Evolutionary conservation across 352 stramenopile species (phyloP), one percentile per base, ranked within the genome.

Genomic region (Phytophthora pini): DNA sequence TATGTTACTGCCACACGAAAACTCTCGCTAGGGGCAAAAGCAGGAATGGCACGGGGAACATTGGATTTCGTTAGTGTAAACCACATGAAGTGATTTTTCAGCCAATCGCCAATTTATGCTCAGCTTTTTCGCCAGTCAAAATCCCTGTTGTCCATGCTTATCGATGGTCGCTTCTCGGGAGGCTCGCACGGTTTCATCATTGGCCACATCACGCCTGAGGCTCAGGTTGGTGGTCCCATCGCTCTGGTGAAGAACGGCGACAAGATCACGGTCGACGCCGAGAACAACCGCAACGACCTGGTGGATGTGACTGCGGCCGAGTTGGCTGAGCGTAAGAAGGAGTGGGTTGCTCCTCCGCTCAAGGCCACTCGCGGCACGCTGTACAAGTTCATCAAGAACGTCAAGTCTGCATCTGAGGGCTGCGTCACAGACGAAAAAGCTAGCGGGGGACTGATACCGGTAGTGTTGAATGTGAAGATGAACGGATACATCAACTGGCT

Each of bases 311-410:
- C 61, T 78, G 72, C 49, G 47, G 80, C 34, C 43, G 87, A 98
- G 79, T 88, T 97, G 74, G 89, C 93, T 41, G 76, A 87, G 65
- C 86, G 95, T 60, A 88, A 93, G 71, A 84, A 92, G 61, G 70
- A 84, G 57, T 99, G 95, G 96, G 82, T 69, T 32, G 84, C 97
- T 29, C 97, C 96, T 58, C 94, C 95, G 44, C 93, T 98, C 56
- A 94, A 98, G 65, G 87, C 84, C 26, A 99, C 81, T 57, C 84
- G 92, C 47, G 97, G 97, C 45, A 99, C 97, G 62, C 82, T 99
- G 34, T 99, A 98, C 87, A 99, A 99, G 87, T 99, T 98, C 79
- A 99, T 99, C 65, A 98, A 99, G 84, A 98, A 91, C 70, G 97
- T 99, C 50, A 94, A 94, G 50, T 99, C 97, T 58, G 97, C 97